Percentiles rank a stretch among this genome's conserved stretches.
Conservation (phyloP, 176 grass and related monocot genomes). For the Phyllostachys edulis region DNA sequence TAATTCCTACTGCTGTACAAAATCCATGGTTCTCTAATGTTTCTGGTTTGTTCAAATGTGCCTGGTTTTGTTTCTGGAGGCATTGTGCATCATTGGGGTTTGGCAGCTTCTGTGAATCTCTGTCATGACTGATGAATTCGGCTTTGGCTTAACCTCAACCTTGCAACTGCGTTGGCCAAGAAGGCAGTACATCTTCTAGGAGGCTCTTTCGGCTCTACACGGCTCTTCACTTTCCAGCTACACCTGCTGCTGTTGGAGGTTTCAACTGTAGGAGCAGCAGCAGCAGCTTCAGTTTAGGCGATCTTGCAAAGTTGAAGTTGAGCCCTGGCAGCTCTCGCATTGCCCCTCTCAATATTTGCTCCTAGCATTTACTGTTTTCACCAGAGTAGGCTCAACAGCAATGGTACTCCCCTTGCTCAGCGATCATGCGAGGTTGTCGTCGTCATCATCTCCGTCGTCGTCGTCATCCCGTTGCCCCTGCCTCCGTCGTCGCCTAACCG, state of each 20-base stretch:
- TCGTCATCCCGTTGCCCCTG: background rate
- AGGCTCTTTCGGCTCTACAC: constrained; percentile 3
- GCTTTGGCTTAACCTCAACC: background rate
- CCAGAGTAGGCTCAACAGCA: constrained; percentile 3
- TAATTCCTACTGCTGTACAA: background rate
- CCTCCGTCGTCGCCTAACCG: background rate
- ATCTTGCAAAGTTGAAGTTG: background rate
- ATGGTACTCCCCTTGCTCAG: background rate
- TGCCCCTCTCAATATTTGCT: background rate
- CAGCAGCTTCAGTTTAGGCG: background rate
- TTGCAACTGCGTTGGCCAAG: background rate
- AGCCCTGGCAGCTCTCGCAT: background rate
- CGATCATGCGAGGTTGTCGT: constrained; percentile 19
- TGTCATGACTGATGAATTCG: background rate
- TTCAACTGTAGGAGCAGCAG: background rate
- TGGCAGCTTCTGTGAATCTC: constrained; percentile 6
- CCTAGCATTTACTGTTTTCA: constrained; percentile 33
- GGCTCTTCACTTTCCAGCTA: constrained; percentile 12
- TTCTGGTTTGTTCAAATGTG: background rate
- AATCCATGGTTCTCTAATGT: background rate
- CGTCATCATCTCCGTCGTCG: constrained; percentile 5
- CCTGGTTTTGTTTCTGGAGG: constrained; percentile 6
- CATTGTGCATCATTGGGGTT: constrained; percentile 13
- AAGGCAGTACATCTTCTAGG: background rate
- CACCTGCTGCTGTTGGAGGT: background rate